Conservation (phyloP, 2,329 filamentous ascomycete genomes). For the Blumeriella jaapii region DNA sequence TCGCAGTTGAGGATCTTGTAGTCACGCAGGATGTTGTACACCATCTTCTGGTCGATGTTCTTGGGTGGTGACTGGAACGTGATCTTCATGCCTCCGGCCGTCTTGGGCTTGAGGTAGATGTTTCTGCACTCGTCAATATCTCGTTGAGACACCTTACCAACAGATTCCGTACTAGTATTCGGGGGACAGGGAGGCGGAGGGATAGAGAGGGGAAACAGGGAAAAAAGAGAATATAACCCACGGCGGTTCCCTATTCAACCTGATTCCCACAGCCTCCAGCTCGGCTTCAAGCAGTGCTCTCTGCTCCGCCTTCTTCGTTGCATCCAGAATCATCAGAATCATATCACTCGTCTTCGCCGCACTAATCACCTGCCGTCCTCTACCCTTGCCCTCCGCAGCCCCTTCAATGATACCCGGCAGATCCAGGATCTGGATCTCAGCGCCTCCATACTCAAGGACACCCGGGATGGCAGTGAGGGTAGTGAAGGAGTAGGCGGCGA, state of each 20-base stretch:
- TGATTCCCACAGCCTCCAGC: conserved; percentile 87
- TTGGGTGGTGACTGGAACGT: conserved; percentile 88
- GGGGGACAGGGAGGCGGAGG: no score
- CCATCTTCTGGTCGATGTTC: conserved; percentile 90
- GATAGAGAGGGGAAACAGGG: background rate
- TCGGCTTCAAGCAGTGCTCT: conserved; percentile 81
- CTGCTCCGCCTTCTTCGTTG: conserved; percentile 93
- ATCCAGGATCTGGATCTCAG: conserved; percentile 96
- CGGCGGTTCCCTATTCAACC: conserved; percentile 84
- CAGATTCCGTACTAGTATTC: no score
- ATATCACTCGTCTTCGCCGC: conserved; percentile 97
- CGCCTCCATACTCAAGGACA: conserved; percentile 93
- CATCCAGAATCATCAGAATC: conserved; percentile 93
- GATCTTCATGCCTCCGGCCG: conserved; percentile 97
- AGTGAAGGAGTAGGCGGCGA: conserved; percentile 94
- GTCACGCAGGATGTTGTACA: conserved; percentile 93
- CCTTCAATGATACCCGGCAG: conserved; percentile 97
- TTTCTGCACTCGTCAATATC: conserved; percentile 49
- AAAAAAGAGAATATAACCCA: conserved; percentile 33
- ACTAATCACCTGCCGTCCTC: conserved; percentile 92
- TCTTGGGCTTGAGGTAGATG: conserved; percentile 94
- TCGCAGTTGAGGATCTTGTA: conserved; percentile 99
- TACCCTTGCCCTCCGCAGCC: conserved; percentile 86
- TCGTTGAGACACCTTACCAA: background rate
- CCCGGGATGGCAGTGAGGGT: conserved; percentile 95